These are phyloP conservation scores for Zygosaccharomyces rouxii DNA, from an alignment of 805 yeast genomes.

Conservation along the genomic window DNA sequence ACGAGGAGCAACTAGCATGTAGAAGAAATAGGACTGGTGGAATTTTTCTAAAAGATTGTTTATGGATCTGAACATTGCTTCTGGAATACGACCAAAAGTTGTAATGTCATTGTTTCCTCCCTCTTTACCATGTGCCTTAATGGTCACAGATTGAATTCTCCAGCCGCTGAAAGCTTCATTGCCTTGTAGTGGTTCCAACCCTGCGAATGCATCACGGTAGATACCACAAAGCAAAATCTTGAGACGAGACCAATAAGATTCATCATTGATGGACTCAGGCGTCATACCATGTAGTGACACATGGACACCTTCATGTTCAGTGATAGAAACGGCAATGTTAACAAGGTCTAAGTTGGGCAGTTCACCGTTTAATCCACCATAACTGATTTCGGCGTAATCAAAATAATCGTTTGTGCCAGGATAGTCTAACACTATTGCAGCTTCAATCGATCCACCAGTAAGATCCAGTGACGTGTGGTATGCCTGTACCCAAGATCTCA, in stretches of 20 bases:
- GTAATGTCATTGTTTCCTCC: slow-evolving; percentile 70
- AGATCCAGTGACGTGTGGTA: slow-evolving; percentile 79
- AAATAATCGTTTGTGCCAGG: slow-evolving; percentile 62
- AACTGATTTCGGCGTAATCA: slow-evolving; percentile 67
- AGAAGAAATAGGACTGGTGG: slow-evolving; percentile 95
- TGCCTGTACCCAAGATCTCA: slow-evolving; percentile 89
- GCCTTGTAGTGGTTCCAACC: slow-evolving; percentile 59
- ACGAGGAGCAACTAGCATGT: slow-evolving; percentile 71
- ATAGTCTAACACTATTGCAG: slow-evolving; percentile 81
- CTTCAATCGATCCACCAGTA: slow-evolving; percentile 92
- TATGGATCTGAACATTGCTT: slow-evolving; percentile 80
- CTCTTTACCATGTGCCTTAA: slow-evolving; percentile 58
- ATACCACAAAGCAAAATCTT: slow-evolving; percentile 61
- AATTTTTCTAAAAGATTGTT: slow-evolving; percentile 91
- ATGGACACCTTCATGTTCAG: slow-evolving; percentile 70
- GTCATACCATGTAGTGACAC: slow-evolving; percentile 62
- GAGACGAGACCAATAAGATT: slow-evolving; percentile 53
- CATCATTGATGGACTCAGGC: slow-evolving; percentile 41
- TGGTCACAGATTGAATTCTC: slow-evolving; percentile 86
- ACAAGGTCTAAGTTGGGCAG: slow-evolving; percentile 88
- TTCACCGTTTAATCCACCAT: slow-evolving; percentile 92
- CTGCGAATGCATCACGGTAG: slow-evolving; percentile 64
- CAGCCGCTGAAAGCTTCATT: slow-evolving; percentile 93
- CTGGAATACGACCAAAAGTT: slow-evolving; percentile 85
- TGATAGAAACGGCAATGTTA: slow-evolving; percentile 70